phyloP scores from a whole-genome alignment of 2,329 filamentous ascomycete species.

The Microdochium bolleyi region DNA sequence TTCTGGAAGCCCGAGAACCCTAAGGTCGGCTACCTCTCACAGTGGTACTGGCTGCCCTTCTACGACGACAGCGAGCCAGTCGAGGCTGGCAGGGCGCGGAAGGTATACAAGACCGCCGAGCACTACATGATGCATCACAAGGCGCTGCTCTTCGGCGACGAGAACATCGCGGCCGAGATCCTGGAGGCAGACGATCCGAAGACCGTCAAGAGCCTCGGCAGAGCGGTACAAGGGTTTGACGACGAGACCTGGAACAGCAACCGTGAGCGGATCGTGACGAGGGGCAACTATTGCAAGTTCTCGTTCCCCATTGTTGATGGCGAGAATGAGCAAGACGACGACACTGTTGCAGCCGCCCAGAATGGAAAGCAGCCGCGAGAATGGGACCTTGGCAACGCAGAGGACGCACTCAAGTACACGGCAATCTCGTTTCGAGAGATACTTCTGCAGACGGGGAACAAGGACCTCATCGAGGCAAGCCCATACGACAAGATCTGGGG shows the following conservation, averaged over 20 bases:
- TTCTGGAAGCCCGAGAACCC: slow-evolving; percentile 40
- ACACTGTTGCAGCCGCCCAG: neutral
- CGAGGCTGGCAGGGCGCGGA: slow-evolving; percentile 7
- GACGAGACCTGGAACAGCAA: slow-evolving; percentile 40
- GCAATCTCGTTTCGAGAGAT: slow-evolving; percentile 32
- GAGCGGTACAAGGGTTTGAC: slow-evolving; percentile 45
- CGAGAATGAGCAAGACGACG: neutral
- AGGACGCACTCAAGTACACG: slow-evolving; percentile 15
- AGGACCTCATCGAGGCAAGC: slow-evolving; percentile 55
- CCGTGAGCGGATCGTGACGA: slow-evolving; percentile 45
- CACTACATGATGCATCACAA: slow-evolving; percentile 30
- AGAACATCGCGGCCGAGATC: slow-evolving; percentile 34
- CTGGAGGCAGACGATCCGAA: slow-evolving; percentile 36
- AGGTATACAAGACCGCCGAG: slow-evolving; percentile 41
- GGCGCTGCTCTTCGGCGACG: slow-evolving; percentile 21
- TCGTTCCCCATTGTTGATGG: slow-evolving; percentile 26
- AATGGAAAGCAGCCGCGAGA: slow-evolving; percentile 9
- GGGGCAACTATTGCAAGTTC: slow-evolving; percentile 54
- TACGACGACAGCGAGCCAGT: slow-evolving; percentile 21
- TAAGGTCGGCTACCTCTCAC: slow-evolving; percentile 48
- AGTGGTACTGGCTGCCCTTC: slow-evolving; percentile 52
- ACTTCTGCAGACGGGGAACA: slow-evolving; percentile 50
- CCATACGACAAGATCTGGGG: slow-evolving; percentile 59
- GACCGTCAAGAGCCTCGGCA: slow-evolving; percentile 44
- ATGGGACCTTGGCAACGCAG: slow-evolving; percentile 8